phyloP scores from a whole-genome alignment of 2,329 filamentous ascomycete genomes.

The Myriosclerotinia scirpicola region DNA sequence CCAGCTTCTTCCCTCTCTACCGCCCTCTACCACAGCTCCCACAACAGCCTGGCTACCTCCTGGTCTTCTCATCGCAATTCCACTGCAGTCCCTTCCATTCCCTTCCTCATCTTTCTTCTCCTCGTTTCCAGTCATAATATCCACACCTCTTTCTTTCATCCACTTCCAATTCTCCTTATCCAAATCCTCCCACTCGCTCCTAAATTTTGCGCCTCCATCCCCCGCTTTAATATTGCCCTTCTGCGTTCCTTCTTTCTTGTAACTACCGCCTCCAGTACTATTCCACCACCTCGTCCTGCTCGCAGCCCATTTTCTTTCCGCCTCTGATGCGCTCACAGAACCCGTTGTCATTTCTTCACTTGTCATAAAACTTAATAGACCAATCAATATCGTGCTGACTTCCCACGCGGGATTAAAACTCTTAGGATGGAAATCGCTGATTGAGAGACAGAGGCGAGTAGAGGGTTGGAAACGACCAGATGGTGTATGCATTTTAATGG shows the following conservation, averaged over 20 bases:
- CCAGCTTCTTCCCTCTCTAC: conserved; percentile 80
- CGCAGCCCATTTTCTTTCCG: conserved; percentile 77
- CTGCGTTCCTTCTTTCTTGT: conserved; percentile 43
- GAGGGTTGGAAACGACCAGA: conserved; percentile 93
- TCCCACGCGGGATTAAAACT: conserved; percentile 99
- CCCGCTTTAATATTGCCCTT: conserved; percentile 86
- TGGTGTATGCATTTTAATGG: conserved; percentile 98
- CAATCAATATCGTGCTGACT: conserved; percentile 92
- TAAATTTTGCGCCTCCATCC: conserved; percentile 89
- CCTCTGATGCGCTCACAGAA: conserved; percentile 72
- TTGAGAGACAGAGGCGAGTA: conserved; percentile 88
- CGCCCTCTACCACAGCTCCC: conserved; percentile 72
- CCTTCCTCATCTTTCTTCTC: conserved; percentile 50
- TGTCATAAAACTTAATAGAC: conserved; percentile 95
- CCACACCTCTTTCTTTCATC: conserved; percentile 82
- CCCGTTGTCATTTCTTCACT: conserved; percentile 98
- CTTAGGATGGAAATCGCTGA: conserved; percentile 96
- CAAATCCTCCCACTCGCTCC: conserved; percentile 83
- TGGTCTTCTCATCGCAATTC: conserved; percentile 64
- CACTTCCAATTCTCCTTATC: conserved; percentile 89
- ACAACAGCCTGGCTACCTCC: conserved; percentile 54
- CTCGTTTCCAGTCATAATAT: conserved; percentile 70
- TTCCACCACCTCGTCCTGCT: conserved; percentile 92
- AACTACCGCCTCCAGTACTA: conserved; percentile 70
- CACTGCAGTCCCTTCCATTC: conserved; percentile 54